These are phyloP conservation scores for Sutorius australiensis DNA, from an alignment of 768 basidiomycete genomes.

Conservation along the genomic window DNA sequence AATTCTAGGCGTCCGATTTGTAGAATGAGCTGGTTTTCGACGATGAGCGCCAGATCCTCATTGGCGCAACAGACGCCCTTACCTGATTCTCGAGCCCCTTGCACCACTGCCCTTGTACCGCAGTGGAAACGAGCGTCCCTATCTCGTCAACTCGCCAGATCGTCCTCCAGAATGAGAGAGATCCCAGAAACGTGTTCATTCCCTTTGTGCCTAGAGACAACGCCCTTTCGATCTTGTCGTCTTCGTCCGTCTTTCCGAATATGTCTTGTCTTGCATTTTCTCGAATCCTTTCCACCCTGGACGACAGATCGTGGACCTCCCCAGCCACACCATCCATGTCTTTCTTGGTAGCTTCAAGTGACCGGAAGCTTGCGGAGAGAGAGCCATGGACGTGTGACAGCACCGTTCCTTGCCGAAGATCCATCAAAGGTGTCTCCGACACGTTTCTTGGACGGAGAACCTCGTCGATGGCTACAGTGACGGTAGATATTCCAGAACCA, in stretches of 20 bases:
- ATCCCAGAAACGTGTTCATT: conserved; percentile 30
- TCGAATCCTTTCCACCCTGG: conserved; percentile 38
- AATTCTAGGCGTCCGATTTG: conserved; percentile 57
- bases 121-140: conserved; percentile 30
- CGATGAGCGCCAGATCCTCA: not conserved
- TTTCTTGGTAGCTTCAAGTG: conserved; percentile 28
- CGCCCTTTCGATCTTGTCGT: conserved; percentile 24
- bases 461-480: conserved; percentile 40
- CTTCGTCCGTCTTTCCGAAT: conserved; percentile 32
- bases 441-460: conserved; percentile 7
- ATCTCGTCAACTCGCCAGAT: conserved; percentile 42
- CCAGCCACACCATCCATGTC: conserved; percentile 36
- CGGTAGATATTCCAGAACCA: conserved; percentile 52
- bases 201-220: conserved; percentile 28
- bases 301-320: conserved; percentile 36
- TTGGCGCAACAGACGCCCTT: not conserved
- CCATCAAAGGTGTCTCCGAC: conserved; percentile 9
- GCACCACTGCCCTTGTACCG: conserved; percentile 37
- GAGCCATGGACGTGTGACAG: conserved; percentile 39
- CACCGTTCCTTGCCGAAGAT: conserved; percentile 37
- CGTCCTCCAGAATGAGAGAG: conserved; percentile 38
- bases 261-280: conserved; percentile 36
- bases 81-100: conserved; percentile 52
- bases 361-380: conserved; percentile 34
- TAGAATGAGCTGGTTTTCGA: conserved; percentile 48